These are phyloP conservation scores for Eutrema salsugineum DNA, from an alignment of 441 rosid genomes.

Conservation along the genomic window DNA sequence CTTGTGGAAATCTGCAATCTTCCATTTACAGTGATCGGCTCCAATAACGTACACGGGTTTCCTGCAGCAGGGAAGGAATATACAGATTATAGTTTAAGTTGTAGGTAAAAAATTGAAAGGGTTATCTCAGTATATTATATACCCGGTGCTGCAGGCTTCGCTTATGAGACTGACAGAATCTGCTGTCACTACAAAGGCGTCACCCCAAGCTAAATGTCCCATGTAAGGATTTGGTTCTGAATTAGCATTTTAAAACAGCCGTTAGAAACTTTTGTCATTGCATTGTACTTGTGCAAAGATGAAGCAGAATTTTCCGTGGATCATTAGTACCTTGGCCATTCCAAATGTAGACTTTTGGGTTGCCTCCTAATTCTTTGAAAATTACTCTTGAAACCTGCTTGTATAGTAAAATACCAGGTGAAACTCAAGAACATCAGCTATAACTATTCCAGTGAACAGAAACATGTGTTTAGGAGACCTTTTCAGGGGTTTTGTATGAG, in stretches of 20 bases:
- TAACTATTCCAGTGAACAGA: background rate
- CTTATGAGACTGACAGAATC: conserved; percentile 95
- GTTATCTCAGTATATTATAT: conserved; percentile 20
- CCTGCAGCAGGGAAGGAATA: conserved; percentile 36
- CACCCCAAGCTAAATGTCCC: conserved; percentile 98
- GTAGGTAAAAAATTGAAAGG: background rate
- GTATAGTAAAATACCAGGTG: background rate
- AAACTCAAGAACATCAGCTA: background rate
- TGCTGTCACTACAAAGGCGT: conserved; percentile 89
- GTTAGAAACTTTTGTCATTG: background rate
- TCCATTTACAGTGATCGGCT: conserved; percentile 86
- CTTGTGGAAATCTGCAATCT: conserved; percentile 77
- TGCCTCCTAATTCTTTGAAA: conserved; percentile 53
- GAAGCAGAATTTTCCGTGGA: background rate
- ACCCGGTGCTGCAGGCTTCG: conserved; percentile 98
- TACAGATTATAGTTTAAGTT: background rate
- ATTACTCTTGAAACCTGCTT: conserved; percentile 59
- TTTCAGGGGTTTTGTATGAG: conserved; percentile 75
- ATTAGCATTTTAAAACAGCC: conserved; percentile 19
- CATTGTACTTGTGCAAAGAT: conserved; percentile 1
- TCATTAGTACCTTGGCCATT: conserved; percentile 66
- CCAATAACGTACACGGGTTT: conserved; percentile 89
- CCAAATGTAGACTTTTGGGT: conserved; percentile 83
- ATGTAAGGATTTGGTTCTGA: conserved; percentile 80
- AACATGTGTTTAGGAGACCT: conserved; percentile 39